phyloP scores from a whole-genome alignment of 140 eudicot species.

The Bidens hawaiensis region DNA sequence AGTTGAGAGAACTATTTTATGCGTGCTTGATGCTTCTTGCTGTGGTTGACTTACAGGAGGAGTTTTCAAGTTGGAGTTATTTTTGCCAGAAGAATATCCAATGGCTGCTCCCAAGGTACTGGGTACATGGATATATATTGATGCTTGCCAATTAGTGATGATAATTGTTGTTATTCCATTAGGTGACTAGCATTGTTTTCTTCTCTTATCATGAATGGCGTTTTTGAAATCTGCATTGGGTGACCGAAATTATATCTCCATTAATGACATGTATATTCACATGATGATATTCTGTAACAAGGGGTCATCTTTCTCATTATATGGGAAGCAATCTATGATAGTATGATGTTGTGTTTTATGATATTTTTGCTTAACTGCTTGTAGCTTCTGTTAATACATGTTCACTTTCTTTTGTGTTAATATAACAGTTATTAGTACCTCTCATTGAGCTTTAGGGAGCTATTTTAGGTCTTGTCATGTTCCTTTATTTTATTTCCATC shows the following conservation, averaged over 20 bases:
- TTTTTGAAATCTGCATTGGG: not conserved
- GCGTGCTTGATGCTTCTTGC: conserved; percentile 5
- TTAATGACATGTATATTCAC: not conserved
- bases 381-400: not conserved
- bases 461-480: not conserved
- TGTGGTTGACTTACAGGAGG: conserved; percentile 39
- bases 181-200: not conserved
- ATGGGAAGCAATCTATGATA: conserved; percentile 3
- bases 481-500: not conserved
- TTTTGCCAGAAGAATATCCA: conserved; percentile 70
- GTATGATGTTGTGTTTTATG: conserved; percentile 1
- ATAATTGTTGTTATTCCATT: not conserved
- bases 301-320: not conserved
- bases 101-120: conserved; percentile 74
- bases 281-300: not conserved
- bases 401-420: not conserved
- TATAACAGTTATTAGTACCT: not conserved
- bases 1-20: not conserved
- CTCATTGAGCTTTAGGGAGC: not conserved
- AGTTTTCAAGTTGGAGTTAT: conserved; percentile 63
- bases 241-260: not conserved
- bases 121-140: not conserved
- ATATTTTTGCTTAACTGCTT: conserved; percentile 7
- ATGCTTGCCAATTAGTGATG: conserved; percentile 3
- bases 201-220: not conserved